These are phyloP conservation scores for Fusarium vanettenii DNA, from an alignment of 2,329 filamentous ascomycete genomes.

Conservation along the genomic window DNA sequence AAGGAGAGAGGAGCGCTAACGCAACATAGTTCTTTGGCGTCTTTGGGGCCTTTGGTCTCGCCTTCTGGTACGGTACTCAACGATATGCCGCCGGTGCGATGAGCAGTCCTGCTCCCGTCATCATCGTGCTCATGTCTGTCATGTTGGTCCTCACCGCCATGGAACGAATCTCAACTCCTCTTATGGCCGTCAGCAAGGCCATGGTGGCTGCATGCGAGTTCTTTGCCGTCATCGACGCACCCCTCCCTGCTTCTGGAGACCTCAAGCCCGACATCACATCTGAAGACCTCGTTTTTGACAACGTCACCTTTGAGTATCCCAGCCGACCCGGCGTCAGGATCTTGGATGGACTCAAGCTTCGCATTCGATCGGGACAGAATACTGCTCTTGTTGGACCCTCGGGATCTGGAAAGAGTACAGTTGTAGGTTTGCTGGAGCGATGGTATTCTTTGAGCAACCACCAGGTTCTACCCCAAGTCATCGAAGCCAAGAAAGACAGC, in stretches of 20 bases:
- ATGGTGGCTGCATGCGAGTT: conserved; percentile 46
- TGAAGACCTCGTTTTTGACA: conserved; percentile 60
- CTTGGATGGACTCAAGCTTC: conserved; percentile 61
- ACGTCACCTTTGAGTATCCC: conserved; percentile 37
- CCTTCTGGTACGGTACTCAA: conserved; percentile 58
- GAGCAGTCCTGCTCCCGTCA: conserved; percentile 50
- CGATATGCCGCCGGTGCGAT: conserved; percentile 50
- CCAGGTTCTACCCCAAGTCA: conserved; percentile 19
- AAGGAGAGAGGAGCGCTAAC: conserved; percentile 2
- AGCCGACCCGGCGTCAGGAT: conserved; percentile 32
- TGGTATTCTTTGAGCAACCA: conserved; percentile 65
- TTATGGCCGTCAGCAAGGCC: conserved; percentile 49
- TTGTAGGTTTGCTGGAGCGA: conserved; percentile 52
- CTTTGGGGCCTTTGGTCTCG: conserved; percentile 52
- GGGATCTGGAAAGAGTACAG: conserved; percentile 75
- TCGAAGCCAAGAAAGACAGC: not conserved
- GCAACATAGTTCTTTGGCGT: conserved; percentile 45
- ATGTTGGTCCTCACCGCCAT: conserved; percentile 52
- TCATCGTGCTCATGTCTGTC: conserved; percentile 53
- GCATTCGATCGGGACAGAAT: conserved; percentile 67
- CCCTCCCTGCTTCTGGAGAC: conserved; percentile 27
- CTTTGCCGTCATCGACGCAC: conserved; percentile 46
- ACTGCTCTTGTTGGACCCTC: conserved; percentile 78
- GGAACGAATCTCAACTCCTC: conserved; percentile 52
- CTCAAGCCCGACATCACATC: conserved; percentile 38